A percentile compares a stretch with the other conserved stretches of the same genome.
phyloP scores from a whole-genome alignment of 2,329 filamentous ascomycete species.

The Gliomastix tumulicola region DNA sequence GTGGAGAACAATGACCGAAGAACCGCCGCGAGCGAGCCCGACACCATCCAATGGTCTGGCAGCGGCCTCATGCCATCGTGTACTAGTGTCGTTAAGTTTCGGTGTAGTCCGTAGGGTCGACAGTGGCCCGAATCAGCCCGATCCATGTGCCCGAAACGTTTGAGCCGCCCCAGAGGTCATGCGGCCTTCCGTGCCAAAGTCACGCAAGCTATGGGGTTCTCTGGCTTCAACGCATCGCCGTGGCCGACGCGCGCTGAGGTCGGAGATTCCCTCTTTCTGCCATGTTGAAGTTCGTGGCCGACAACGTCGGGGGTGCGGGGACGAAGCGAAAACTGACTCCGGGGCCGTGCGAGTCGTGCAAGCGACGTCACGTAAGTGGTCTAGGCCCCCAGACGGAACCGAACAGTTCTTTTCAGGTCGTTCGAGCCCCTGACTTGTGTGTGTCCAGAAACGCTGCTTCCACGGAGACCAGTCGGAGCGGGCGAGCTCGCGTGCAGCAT shows the following conservation, averaged over 20 bases:
- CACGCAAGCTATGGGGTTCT: too few species aligned
- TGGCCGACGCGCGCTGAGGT: background rate
- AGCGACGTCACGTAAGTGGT: conserved; percentile 9
- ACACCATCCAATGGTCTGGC: background rate
- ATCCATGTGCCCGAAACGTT: background rate
- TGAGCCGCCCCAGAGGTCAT: too few species aligned
- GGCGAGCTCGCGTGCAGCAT: background rate
- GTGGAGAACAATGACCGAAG: background rate
- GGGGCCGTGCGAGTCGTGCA: conserved; percentile 7
- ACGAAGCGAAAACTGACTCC: conserved; percentile 9
- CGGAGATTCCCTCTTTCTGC: background rate
- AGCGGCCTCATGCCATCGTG: background rate
- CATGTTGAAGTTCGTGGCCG: conserved; percentile 17
- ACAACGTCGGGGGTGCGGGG: conserved; percentile 17
- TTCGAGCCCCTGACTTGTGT: conserved; percentile 1
- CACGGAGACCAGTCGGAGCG: background rate
- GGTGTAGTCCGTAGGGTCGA: background rate
- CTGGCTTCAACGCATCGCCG: background rate
- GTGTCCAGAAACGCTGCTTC: conserved; percentile 2
- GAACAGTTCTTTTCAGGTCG: too few species aligned
- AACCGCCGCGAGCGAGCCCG: background rate
- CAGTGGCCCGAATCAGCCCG: background rate
- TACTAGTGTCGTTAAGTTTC: background rate
- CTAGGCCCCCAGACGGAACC: background rate
- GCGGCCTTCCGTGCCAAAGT: too few species aligned